Conservation (phyloP, 208 protist genomes). For the Leishmania aethiopica region DNA sequence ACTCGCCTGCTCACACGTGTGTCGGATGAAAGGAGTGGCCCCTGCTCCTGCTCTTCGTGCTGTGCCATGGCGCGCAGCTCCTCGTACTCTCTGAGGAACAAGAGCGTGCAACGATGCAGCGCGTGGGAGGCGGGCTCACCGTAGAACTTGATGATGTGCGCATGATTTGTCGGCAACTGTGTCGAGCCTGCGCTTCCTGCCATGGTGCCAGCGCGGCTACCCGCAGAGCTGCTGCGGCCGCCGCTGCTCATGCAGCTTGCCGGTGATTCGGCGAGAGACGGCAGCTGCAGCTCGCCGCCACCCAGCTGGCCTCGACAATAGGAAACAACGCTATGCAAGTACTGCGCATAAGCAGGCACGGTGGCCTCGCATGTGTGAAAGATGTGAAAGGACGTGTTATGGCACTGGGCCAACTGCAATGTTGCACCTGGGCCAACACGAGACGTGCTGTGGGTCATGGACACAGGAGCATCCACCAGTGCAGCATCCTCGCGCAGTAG, state of each 20-base stretch:
- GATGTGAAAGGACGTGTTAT: slow-evolving; percentile 13
- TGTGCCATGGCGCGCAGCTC: slow-evolving; percentile 8
- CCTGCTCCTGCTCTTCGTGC: slow-evolving; percentile 13
- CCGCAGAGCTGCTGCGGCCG: neutral
- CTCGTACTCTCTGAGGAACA: slow-evolving; percentile 71
- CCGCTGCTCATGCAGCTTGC: neutral
- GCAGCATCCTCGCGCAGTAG: slow-evolving; percentile 37
- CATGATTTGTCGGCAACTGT: slow-evolving; percentile 8
- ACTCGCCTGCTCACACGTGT: neutral
- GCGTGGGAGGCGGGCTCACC: slow-evolving; percentile 51
- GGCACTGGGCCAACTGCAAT: neutral
- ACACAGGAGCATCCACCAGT: neutral
- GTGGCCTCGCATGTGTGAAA: slow-evolving; percentile 44
- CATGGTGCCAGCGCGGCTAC: no score
- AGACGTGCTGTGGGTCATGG: neutral
- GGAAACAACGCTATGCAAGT: slow-evolving; percentile 26
- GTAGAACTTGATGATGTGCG: slow-evolving; percentile 71
- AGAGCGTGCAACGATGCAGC: slow-evolving; percentile 45
- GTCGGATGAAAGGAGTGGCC: neutral
- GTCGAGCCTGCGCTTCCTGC: neutral
- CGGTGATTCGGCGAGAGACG: slow-evolving; percentile 4
- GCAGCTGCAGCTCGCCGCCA: slow-evolving; percentile 15
- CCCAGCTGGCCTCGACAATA: slow-evolving; percentile 28
- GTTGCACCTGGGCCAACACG: neutral
- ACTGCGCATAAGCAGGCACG: slow-evolving; percentile 27